These are phyloP conservation scores for Backusella luteola DNA, from an alignment of 192 early-diverging fungal species.

Conservation along the genomic window DNA sequence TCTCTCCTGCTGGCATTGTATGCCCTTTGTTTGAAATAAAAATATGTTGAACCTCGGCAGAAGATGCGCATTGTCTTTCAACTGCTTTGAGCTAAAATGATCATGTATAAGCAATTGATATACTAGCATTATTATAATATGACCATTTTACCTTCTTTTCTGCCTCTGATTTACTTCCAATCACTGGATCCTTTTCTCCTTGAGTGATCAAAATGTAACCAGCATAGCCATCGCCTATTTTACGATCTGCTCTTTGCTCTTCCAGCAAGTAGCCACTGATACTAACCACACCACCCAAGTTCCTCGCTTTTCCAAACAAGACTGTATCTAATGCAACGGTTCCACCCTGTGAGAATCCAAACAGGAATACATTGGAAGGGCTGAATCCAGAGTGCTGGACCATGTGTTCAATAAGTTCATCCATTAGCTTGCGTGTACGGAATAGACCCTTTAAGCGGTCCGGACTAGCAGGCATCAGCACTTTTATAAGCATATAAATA, in stretches of 20 bases:
- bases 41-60: constrained; percentile 29
- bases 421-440: constrained; percentile 42
- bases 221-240: constrained; percentile 23
- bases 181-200: constrained; percentile 50
- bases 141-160: constrained; percentile 34
- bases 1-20: constrained; percentile 56
- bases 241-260: constrained; percentile 33
- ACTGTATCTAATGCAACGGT: constrained; percentile 63
- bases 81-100: constrained; percentile 28
- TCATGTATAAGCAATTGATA: not conserved
- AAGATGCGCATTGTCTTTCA: constrained; percentile 32
- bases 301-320: constrained; percentile 43
- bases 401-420: constrained; percentile 44
- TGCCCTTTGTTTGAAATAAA: constrained; percentile 61
- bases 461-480: constrained; percentile 34
- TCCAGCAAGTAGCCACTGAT: constrained; percentile 58
- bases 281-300: constrained; percentile 59
- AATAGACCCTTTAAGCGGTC: constrained; percentile 43
- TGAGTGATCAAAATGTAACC: constrained; percentile 58
- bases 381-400: constrained; percentile 45
- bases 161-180: constrained; percentile 34
- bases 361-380: constrained; percentile 50
- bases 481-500: constrained; percentile 18
- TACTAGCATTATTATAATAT: not conserved
- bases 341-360: constrained; percentile 80